Base-by-base conservation (phyloP, 768 basidiomycete genomes). In the Kondoa malvinella region DNA sequence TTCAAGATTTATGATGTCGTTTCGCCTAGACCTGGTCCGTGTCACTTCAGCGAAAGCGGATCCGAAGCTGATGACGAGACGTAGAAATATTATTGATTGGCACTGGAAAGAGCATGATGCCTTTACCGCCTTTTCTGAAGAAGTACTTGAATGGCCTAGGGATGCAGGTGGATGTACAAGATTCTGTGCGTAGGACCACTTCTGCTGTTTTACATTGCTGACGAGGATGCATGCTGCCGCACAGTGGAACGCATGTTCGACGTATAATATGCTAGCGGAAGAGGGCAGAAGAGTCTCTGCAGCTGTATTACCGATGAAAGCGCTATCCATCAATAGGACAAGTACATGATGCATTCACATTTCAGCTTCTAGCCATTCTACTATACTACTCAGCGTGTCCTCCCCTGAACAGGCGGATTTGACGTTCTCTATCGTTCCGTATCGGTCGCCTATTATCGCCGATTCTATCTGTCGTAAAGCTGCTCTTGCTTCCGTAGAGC, bases 201-300 rank as follows among this genome's bases (percentile, higher is more conserved):
- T 26, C 63, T 68, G 31, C 34, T 64, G 59, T 59, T 2, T 25
- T 67, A 88, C 34, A 62, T 14, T 15, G 1, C n/a, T n/a, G n/a
- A n/a, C n/a, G n/a, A n/a, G n/a, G n/a, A n/a, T n/a, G 17, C 30
- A 29, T 58, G 21, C 8, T 27, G 3, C 34, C 34, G n/a, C 17
- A 4, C 69, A 79, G 92, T 80, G 89, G 74, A 95, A 92, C 75
- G 94, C 92, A 21, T 92, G 89, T 73, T 87, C 92, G 30, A 96
- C 94, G 0, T 99, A 92, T 77, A 96, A 99, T 76, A 76, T 99
- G 27, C 81, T 99, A 59, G 78, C 87, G 0, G 94, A 99, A 76
- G 94, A 99, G 78, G 94, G 94, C 4, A 81, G 94, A 65, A 85
- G 87, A 29, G 89, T 96, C 15, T 89, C 91, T 56, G 92, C 89